phyloP scores from a whole-genome alignment of 176 grass and related monocot species.

The Bonia amplexicaulis region DNA sequence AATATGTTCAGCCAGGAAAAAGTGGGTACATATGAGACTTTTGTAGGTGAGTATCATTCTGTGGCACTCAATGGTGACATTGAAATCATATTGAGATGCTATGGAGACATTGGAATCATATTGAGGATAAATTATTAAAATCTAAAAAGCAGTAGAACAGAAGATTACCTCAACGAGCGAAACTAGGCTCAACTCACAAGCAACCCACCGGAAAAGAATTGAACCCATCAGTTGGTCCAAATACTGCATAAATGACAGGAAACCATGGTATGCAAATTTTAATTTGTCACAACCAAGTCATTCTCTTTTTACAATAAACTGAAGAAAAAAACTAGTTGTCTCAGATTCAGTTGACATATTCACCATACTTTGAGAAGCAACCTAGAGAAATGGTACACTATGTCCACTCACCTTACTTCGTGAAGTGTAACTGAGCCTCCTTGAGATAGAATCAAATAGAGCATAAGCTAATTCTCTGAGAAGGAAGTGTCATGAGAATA shows the following conservation, averaged over 20 bases:
- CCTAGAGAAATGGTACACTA: neutral
- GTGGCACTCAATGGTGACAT: neutral
- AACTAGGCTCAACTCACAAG: conserved; percentile 87
- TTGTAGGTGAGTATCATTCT: neutral
- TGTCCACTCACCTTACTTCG: conserved; percentile 59
- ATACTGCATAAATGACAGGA: conserved; percentile 48
- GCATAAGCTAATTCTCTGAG: conserved; percentile 68
- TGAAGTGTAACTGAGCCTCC: conserved; percentile 60
- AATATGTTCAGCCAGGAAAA: neutral
- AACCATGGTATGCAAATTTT: conserved; percentile 5
- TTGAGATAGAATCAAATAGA: conserved; percentile 81
- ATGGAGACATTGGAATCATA: neutral
- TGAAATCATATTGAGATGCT: neutral
- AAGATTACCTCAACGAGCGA: conserved; percentile 80
- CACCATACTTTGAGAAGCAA: neutral
- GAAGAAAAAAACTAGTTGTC: neutral
- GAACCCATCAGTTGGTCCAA: conserved; percentile 78
- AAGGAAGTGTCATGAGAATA: conserved; percentile 28
- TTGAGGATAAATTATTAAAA: conserved; percentile 3
- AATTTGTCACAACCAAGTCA: neutral
- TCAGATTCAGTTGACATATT: conserved; percentile 1
- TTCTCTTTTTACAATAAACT: conserved; percentile 25
- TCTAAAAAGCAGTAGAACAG: conserved; percentile 2
- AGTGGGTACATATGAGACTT: neutral
- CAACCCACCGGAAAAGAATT: conserved; percentile 78